phyloP scores from a whole-genome alignment of 2,329 filamentous ascomycete genomes.

The Penicillium sp. region DNA sequence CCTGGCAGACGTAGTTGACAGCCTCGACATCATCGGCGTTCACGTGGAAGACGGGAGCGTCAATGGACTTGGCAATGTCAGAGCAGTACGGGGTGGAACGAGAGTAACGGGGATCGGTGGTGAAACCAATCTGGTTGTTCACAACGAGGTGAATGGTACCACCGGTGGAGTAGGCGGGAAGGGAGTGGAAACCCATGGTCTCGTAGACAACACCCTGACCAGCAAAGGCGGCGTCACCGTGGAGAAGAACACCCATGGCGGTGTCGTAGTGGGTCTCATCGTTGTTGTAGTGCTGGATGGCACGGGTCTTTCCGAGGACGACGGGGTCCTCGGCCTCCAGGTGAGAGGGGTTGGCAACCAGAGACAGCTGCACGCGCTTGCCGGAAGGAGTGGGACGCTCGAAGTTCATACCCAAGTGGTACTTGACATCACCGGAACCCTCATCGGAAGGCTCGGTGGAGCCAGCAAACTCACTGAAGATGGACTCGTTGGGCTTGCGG shows the following conservation, averaged over 20 bases:
- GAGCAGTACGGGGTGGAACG: constrained; percentile 98
- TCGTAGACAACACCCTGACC: constrained; percentile 98
- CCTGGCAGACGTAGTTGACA: constrained; percentile 96
- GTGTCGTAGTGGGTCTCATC: constrained; percentile 86
- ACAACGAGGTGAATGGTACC: constrained; percentile 96
- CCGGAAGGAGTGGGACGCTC: constrained; percentile 97
- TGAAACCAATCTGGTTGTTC: constrained; percentile 99
- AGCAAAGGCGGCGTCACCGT: constrained; percentile 96
- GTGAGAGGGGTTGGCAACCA: constrained; percentile 98
- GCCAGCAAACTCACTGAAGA: constrained; percentile 97
- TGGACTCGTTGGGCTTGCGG: constrained; percentile 98
- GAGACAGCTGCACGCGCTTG: constrained; percentile 97
- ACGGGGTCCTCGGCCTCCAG: constrained; percentile 97
- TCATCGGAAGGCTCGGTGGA: constrained; percentile 86
- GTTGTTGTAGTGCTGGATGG: constrained; percentile 98
- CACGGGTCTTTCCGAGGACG: constrained; percentile 93
- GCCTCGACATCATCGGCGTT: constrained; percentile 98
- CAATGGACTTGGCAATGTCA: constrained; percentile 98
- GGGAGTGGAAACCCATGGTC: constrained; percentile 94
- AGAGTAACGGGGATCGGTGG: constrained; percentile 94
- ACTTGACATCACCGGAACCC: constrained; percentile 98
- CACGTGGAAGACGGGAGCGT: constrained; percentile 98
- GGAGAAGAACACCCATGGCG: constrained; percentile 93
- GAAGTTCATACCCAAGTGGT: constrained; percentile 99
- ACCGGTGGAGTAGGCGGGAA: constrained; percentile 94